These are phyloP conservation scores for Yamadazyma tumulicola DNA, from an alignment of 805 yeast species.

Conservation along the genomic window DNA sequence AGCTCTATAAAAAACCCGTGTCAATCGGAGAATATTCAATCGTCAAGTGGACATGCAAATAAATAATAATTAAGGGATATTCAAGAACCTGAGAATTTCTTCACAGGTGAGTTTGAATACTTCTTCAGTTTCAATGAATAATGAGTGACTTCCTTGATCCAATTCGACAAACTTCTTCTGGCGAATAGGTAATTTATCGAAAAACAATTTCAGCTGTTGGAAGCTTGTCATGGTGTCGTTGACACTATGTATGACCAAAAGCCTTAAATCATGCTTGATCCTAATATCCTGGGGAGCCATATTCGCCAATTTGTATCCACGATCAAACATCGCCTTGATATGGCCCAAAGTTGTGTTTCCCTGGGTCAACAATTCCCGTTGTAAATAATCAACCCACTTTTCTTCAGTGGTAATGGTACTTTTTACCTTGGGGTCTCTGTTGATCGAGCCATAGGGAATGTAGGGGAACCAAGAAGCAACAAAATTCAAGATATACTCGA, in stretches of 20 bases:
- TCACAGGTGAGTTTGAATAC: conserved; percentile 20
- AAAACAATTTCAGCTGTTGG: conserved; percentile 42
- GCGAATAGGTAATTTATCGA: conserved; percentile 26
- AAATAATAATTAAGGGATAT: neutral
- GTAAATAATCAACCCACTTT: conserved; percentile 44
- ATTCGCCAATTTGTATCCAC: conserved; percentile 52
- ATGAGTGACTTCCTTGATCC: conserved; percentile 38
- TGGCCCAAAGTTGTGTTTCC: conserved; percentile 45
- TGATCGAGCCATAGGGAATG: conserved; percentile 12
- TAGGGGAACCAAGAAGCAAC: conserved; percentile 41
- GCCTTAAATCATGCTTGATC: conserved; percentile 7
- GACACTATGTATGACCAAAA: conserved; percentile 59
- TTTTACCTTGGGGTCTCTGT: conserved; percentile 10
- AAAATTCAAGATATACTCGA: conserved; percentile 19
- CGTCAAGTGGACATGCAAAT: conserved; percentile 10
- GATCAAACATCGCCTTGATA: conserved; percentile 55
- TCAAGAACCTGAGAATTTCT: conserved; percentile 4
- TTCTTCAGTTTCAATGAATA: conserved; percentile 45
- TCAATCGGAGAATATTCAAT: conserved; percentile 2
- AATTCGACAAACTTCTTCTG: conserved; percentile 26
- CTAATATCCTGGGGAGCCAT: conserved; percentile 28
- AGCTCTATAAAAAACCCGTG: conserved; percentile 9
- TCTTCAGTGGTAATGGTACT: conserved; percentile 44
- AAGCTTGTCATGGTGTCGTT: conserved; percentile 58
- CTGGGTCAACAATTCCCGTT: conserved; percentile 36